Evolutionary conservation across 2,329 filamentous ascomycete species (phyloP).

Genomic region (Cytospora piceicola): DNA sequence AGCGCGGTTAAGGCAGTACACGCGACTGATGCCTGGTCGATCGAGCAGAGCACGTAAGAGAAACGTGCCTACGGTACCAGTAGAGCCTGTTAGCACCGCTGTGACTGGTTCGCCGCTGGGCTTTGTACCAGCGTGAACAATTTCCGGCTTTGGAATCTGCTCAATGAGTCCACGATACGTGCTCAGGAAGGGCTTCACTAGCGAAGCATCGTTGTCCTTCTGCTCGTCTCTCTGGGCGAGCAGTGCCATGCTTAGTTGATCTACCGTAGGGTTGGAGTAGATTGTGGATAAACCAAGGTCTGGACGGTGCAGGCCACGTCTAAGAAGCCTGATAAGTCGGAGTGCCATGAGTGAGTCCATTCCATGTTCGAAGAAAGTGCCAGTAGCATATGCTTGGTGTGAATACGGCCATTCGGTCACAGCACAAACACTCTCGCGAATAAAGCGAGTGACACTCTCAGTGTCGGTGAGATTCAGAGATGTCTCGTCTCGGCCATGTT

Average conservation of each 20-base stretch:
- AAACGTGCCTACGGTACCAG: constrained; percentile 19
- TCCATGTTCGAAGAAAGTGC: constrained; percentile 31
- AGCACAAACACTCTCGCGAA: neutral
- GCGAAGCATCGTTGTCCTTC: constrained; percentile 27
- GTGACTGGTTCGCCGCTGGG: neutral
- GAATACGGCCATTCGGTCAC: constrained; percentile 19
- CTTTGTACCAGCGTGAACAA: neutral
- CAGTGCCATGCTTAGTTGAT: neutral
- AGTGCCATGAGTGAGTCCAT: constrained; percentile 34
- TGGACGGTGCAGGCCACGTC: constrained; percentile 12
- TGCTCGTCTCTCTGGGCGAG: neutral
- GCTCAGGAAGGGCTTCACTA: constrained; percentile 29
- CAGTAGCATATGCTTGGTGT: constrained; percentile 9
- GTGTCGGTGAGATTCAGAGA: neutral
- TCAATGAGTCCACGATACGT: constrained; percentile 21
- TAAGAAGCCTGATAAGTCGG: constrained; percentile 27
- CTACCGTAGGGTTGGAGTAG: constrained; percentile 13
- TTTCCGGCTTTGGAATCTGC: constrained; percentile 9
- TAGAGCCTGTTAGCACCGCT: constrained; percentile 38
- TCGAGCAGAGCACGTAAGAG: constrained; percentile 18
- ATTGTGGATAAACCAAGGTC: constrained; percentile 8
- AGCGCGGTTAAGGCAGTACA: constrained; percentile 18
- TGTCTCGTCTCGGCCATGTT: neutral
- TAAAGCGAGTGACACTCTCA: neutral
- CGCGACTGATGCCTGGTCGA: constrained; percentile 1